Evolutionary conservation across 2,329 filamentous ascomycete genomes (phyloP).

Genomic region (Exophiala spinifera): DNA sequence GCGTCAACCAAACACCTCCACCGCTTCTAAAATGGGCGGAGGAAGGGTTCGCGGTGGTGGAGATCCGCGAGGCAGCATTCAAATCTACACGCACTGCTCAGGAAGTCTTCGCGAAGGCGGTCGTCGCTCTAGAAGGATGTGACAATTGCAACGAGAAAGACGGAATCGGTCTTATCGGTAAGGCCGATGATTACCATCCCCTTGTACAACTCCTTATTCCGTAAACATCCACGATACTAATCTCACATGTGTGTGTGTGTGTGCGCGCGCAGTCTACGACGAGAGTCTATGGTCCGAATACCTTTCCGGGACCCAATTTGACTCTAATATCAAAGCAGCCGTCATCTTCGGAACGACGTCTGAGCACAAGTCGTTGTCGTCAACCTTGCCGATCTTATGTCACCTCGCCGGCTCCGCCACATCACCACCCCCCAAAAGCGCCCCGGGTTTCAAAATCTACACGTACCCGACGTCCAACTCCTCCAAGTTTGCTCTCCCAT

Average conservation of each 20-base stretch:
- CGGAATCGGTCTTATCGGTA: slow-evolving; percentile 35
- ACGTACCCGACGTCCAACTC: slow-evolving; percentile 47
- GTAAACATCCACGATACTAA: background rate
- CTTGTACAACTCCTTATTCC: background rate
- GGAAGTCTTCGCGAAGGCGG: slow-evolving; percentile 26
- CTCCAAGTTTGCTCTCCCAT: slow-evolving; percentile 50
- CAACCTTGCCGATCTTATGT: slow-evolving; percentile 27
- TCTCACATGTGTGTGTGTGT: slow-evolving; percentile 9
- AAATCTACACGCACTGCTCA: background rate
- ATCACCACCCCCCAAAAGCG: slow-evolving; percentile 14
- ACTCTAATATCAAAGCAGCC: slow-evolving; percentile 32
- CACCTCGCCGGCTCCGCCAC: slow-evolving; percentile 32
- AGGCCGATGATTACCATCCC: slow-evolving; percentile 7
- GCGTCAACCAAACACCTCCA: slow-evolving; percentile 49
- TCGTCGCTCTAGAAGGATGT: slow-evolving; percentile 26
- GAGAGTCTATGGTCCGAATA: slow-evolving; percentile 13
- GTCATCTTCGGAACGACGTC: slow-evolving; percentile 34
- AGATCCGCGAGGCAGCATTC: slow-evolving; percentile 40
- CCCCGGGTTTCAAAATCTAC: slow-evolving; percentile 33
- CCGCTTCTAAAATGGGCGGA: slow-evolving; percentile 67
- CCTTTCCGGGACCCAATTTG: slow-evolving; percentile 21
- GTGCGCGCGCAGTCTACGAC: slow-evolving; percentile 27
- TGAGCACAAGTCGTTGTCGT: slow-evolving; percentile 20
- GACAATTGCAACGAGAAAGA: slow-evolving; percentile 31
- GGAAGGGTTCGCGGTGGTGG: slow-evolving; percentile 63